These are phyloP conservation scores for Stevia rebaudiana DNA, from an alignment of 140 eudicot genomes.

Conservation along the genomic window DNA sequence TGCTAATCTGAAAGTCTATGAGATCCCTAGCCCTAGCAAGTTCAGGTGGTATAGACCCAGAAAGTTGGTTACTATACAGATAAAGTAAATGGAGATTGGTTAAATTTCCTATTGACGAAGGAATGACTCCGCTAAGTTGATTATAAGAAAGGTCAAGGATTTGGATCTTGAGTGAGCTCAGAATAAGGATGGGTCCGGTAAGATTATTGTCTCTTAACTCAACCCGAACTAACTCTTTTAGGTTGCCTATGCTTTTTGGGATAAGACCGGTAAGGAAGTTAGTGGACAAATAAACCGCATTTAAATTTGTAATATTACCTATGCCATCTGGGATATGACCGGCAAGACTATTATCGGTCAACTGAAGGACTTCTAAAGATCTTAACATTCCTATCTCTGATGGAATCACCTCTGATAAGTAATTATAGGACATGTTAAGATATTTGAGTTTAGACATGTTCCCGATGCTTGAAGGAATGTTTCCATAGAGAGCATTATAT, in stretches of 20 bases:
- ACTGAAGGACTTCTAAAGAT: conserved; percentile 10
- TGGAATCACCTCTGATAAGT: conserved; percentile 34
- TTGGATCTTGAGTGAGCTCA: background rate
- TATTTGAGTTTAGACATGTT: conserved; percentile 27
- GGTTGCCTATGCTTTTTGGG: conserved; percentile 2
- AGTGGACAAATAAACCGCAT: too few species aligned
- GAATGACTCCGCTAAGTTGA: conserved; percentile 4
- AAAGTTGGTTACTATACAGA: background rate
- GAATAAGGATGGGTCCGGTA: background rate
- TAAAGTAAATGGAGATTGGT: background rate
- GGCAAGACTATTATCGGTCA: conserved; percentile 11
- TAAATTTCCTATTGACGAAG: background rate
- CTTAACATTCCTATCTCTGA: conserved; percentile 39
- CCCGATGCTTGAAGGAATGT: conserved; percentile 30
- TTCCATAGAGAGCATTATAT: background rate
- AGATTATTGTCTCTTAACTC: conserved; percentile 15
- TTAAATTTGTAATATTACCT: too few species aligned
- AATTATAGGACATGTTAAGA: conserved; percentile 29
- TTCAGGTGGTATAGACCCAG: conserved; percentile 18
- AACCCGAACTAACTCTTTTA: conserved; percentile 21
- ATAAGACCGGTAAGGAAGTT: too few species aligned
- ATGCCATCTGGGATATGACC: conserved; percentile 21
- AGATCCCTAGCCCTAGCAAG: background rate
- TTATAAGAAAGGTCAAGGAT: conserved; percentile 37
- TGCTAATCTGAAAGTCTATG: background rate